Percentiles rank a stretch among this genome's conserved stretches.
These are phyloP conservation scores for Pisolithus tinctorius DNA, from an alignment of 768 basidiomycete genomes.

Conservation along the genomic window DNA sequence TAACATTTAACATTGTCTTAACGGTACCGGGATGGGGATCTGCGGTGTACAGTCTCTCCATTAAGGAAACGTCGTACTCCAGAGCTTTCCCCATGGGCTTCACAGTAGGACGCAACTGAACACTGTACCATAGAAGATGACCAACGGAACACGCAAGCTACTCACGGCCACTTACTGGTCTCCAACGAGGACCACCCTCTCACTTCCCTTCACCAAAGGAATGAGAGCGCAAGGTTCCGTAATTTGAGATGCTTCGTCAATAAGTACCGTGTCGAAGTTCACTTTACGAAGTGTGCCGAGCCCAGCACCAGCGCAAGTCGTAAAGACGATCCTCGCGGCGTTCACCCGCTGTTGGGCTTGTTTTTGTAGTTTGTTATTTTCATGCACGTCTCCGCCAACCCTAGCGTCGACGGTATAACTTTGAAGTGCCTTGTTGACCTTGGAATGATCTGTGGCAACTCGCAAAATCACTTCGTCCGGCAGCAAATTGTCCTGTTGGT, in stretches of 20 bases:
- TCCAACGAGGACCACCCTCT: conserved; percentile 54
- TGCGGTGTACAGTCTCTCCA: conserved; percentile 51
- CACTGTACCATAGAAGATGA: conserved; percentile 30
- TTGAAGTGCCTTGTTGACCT: conserved; percentile 51
- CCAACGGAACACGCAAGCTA: background rate
- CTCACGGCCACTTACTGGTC: conserved; percentile 48
- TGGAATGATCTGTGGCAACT: conserved; percentile 58
- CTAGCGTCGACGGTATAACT: conserved; percentile 58
- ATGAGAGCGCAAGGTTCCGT: conserved; percentile 62
- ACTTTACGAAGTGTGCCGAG: conserved; percentile 49
- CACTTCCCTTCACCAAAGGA: conserved; percentile 58
- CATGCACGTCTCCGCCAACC: conserved; percentile 51
- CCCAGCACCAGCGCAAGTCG: conserved; percentile 61
- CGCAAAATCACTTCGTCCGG: conserved; percentile 54
- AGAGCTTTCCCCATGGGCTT: conserved; percentile 50
- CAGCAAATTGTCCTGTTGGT: conserved; percentile 38
- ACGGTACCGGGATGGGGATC: conserved; percentile 28
- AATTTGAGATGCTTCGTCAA: conserved; percentile 68
- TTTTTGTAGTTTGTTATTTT: conserved; percentile 50
- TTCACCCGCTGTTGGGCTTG: conserved; percentile 54
- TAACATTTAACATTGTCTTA: conserved; percentile 57
- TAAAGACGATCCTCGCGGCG: conserved; percentile 52
- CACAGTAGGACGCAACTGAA: conserved; percentile 63
- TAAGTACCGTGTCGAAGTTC: conserved; percentile 54
- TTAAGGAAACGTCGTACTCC: conserved; percentile 52